Base-by-base conservation (phyloP, 805 yeast genomes). In the Torulaspora maleeae region DNA sequence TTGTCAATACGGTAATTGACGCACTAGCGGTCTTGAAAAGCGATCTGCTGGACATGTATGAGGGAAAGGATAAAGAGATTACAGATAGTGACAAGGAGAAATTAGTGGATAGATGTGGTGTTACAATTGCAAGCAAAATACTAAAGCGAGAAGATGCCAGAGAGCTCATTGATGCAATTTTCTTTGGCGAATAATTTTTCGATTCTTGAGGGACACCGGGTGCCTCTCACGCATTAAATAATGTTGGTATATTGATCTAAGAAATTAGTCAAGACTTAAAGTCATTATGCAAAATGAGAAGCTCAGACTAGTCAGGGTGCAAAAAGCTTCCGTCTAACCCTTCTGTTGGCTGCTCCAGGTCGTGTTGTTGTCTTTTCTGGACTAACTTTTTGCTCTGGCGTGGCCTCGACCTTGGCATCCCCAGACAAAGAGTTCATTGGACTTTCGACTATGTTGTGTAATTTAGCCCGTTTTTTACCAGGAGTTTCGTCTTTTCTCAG, bases 61-160 rank as follows among this genome's bases (percentile, higher is more conserved):
- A 55, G 30, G 68, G 64, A 10, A 70, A 71, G 52, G 74, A 68
- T 3, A 64, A 70, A 32, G 71, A 65, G 13, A 44, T 72, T 1
- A 52, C 61, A 1, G 71, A 64, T 10, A 64, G 54, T 7, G 73
- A 69, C 25, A 61, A 61, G 36, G 52, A 56, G 1, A 82, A 76
- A 55, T 63, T 86, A 38, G 67, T 56, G 5, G 75, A 73, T 3
- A 76, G 85, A 57, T 71, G 86, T 13, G 96, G 95, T 37, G 72
- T 68, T 12, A 66, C 73, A 0, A 67, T 88, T 43, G 72, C 85
- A 1, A 66, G 72, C 5, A 68, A 66, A 22, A 70, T 87, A 2
- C 52, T 73, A 13, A 68, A 72, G 30, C 74, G 76, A 47, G 63
- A 66, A 1, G 77, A 70, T 58, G 78, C 80, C 1, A 70, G 66